Evolutionary conservation across 2,329 filamentous ascomycete species (phyloP), one percentile per base, ranked within the genome.

Genomic region (Neofusicoccum sp.): DNA sequence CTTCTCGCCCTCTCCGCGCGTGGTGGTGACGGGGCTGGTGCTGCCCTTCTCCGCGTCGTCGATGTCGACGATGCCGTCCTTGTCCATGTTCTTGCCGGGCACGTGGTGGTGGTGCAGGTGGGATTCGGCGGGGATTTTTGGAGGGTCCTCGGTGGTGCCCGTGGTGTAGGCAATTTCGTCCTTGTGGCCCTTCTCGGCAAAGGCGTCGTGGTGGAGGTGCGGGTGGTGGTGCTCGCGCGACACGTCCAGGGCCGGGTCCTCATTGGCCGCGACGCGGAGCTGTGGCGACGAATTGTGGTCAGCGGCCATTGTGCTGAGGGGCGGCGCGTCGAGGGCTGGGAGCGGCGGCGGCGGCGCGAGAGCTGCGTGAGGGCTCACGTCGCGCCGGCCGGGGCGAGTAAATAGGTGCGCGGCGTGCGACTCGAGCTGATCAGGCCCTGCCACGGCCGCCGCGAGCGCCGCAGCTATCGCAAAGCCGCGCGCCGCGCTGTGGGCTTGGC

Each of bases 1-100:
- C 67, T 72, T 71, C 66, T 72, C 69, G 45, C 72, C 68, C 12
- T 62, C 59, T 28, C 34, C 54, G 54, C 60, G 69, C 45, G 65
- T 58, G 49, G 47, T 66, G 65, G 74, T 66, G 50, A 67, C 74
- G 50, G 72, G 75, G 62, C 71, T 76, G 37, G 78, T 72, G 65
- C 74, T 76, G 62, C 74, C 75, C 68, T 81, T 80, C 62, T 80
- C 79, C 67, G 80, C 74, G 44, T 74, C 73, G 62, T 64, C 63
- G 9, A 61, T 47, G 49, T 74, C 71, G 52, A 72, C 66, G 3
- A 68, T 71, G 54, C 70, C 73, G 2, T 68, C 68, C 66, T 78
- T 77, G 64, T 75, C 76, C 33, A 75, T 66, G 50, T 71, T 71
- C 39, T 70, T 68, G 11, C 69, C 66, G 50, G 64, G 68, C n/a